These are phyloP conservation scores for Basipetospora chlamydospora DNA, from an alignment of 2,329 filamentous ascomycete genomes.

Conservation along the genomic window DNA sequence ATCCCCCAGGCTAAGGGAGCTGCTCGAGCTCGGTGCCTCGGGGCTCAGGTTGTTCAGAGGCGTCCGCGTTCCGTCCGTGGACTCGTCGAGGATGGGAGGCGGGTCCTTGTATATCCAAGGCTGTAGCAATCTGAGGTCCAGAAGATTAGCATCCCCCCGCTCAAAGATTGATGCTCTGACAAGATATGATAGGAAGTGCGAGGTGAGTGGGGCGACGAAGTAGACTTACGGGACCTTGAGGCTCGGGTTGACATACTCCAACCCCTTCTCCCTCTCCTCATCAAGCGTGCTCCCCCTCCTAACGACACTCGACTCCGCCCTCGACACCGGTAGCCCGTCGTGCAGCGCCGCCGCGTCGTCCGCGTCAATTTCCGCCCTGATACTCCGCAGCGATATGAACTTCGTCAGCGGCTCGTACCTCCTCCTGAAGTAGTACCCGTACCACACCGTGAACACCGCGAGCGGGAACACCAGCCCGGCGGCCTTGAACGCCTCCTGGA, in stretches of 20 bases:
- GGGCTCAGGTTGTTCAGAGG: conserved; percentile 3
- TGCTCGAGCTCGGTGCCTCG: conserved; percentile 3
- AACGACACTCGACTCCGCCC: conserved; percentile 24
- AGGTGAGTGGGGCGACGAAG: too few relatives aligned
- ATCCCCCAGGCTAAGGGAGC: conserved; percentile 4
- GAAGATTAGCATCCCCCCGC: too few relatives aligned
- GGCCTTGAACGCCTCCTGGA: conserved; percentile 57
- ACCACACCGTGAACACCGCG: conserved; percentile 72
- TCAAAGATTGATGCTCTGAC: too few relatives aligned
- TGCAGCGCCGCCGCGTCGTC: conserved; percentile 19
- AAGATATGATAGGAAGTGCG: too few relatives aligned
- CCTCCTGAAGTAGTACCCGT: conserved; percentile 63
- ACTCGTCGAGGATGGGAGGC: conserved; percentile 20
- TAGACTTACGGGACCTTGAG: conserved; percentile 52
- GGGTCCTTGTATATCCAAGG: conserved; percentile 53
- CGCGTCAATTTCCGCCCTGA: conserved; percentile 42
- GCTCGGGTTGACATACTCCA: conserved; percentile 64
- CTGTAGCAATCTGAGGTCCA: conserved; percentile 32
- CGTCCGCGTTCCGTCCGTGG: conserved; percentile 6
- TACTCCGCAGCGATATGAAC: conserved; percentile 82
- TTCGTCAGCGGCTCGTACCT: conserved; percentile 80
- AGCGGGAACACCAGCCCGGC: conserved; percentile 64
- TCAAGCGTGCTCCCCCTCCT: conserved; percentile 53
- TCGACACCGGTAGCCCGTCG: conserved; percentile 12
- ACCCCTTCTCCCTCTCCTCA: conserved; percentile 54